Evolutionary conservation across 2,329 filamentous ascomycete genomes (phyloP).

Genomic region (Colletotrichum chlorophyti): DNA sequence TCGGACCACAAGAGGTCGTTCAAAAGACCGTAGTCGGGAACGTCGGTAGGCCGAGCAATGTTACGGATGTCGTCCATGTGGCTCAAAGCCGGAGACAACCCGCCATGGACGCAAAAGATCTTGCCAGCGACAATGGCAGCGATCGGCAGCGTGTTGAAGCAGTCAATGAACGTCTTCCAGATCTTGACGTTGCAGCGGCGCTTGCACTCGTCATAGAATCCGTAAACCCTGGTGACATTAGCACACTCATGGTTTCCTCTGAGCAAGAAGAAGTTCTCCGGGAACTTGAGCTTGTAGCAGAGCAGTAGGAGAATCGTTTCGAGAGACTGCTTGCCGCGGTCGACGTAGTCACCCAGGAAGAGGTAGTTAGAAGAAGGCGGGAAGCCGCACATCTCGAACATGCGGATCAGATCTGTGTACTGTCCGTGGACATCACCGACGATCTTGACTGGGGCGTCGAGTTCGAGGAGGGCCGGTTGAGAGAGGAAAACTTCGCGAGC

Average conservation of each 20-base stretch:
- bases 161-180: constrained; percentile 98
- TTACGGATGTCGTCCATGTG: constrained; percentile 99
- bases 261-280: constrained; percentile 95
- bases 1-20: constrained; percentile 98
- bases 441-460: constrained; percentile 95
- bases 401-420: constrained; percentile 92
- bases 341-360: constrained; percentile 95
- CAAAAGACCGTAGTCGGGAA: constrained; percentile 93
- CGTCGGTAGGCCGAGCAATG: constrained; percentile 94
- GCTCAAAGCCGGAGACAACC: constrained; percentile 86
- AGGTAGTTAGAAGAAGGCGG: constrained; percentile 91
- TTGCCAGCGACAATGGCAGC: constrained; percentile 96
- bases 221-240: constrained; percentile 93
- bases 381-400: constrained; percentile 99
- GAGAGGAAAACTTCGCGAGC: constrained; percentile 89
- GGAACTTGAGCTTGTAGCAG: constrained; percentile 97
- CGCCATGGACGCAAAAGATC: constrained; percentile 97
- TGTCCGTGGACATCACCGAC: constrained; percentile 97
- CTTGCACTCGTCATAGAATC: constrained; percentile 99
- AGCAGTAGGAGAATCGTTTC: constrained; percentile 92
- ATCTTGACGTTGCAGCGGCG: constrained; percentile 94
- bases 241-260: constrained; percentile 97
- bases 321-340: constrained; percentile 92
- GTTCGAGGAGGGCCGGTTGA: constrained; percentile 89
- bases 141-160: constrained; percentile 94